Percentiles rank a stretch among this genome's conserved stretches.
Conservation (phyloP, 108 stramenopile genomes). For the Pseudonitzschia pungens region DNA sequence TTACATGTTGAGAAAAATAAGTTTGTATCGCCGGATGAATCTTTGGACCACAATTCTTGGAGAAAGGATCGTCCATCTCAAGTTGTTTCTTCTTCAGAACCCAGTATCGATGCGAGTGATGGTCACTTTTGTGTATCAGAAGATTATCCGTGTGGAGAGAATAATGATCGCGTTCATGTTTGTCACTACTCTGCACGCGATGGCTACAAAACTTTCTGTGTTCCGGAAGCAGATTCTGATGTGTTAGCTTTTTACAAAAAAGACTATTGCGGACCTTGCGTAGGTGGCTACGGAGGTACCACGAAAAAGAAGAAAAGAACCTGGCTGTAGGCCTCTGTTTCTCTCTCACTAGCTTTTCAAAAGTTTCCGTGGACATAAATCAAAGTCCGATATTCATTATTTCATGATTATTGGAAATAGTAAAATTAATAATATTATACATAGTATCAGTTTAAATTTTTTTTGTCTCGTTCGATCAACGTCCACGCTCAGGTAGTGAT, state of each 20-base stretch:
- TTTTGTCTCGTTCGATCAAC: no score
- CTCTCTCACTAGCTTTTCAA: neutral
- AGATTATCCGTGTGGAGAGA: conserved; percentile 44
- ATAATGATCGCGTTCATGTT: conserved; percentile 28
- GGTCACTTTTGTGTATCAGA: conserved; percentile 32
- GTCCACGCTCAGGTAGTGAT: no score
- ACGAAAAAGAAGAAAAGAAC: neutral
- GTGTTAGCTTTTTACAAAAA: conserved; percentile 37
- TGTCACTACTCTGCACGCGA: conserved; percentile 42
- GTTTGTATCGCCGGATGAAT: no score
- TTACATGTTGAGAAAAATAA: no score
- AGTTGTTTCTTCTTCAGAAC: neutral
- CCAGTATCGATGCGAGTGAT: neutral
- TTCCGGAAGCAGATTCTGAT: conserved; percentile 44
- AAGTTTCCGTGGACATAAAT: neutral
- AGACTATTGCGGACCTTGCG: conserved; percentile 49
- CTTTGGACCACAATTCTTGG: no score
- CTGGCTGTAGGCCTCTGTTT: neutral
- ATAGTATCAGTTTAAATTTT: no score
- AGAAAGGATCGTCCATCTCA: neutral
- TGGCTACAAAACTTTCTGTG: conserved; percentile 49
- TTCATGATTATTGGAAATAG: no score
- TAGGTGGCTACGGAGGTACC: conserved; percentile 21
- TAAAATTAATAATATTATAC: no score
- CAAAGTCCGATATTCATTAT: no score